Conservation (phyloP, 495 filamentous ascomycete species). For the Daldinia caldariorum region DNA sequence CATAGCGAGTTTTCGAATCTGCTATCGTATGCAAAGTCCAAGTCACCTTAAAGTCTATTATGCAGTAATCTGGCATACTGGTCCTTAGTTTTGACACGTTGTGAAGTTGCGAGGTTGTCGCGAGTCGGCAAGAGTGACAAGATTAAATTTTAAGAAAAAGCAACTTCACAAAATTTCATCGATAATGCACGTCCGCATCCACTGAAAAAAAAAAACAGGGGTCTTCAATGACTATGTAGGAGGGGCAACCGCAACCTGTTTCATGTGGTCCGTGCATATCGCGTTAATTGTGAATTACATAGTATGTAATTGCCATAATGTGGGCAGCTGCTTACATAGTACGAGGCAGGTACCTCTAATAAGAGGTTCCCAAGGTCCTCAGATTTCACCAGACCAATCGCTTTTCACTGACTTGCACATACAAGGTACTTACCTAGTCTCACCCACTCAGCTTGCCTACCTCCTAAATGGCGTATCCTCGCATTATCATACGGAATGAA, state of each 20-base stretch:
- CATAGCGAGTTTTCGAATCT: constrained; percentile 28
- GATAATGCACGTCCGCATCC: constrained; percentile 12
- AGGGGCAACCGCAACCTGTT: constrained; percentile 20
- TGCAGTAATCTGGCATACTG: constrained; percentile 36
- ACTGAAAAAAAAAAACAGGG: constrained; percentile 31
- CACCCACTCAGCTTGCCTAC: background rate
- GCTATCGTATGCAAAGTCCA: constrained; percentile 14
- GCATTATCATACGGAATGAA: background rate
- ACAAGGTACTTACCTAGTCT: background rate
- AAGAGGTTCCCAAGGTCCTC: no score
- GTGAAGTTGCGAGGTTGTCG: constrained; percentile 8
- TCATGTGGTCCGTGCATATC: constrained; percentile 17
- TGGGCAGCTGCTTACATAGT: no score
- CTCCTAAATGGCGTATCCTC: background rate
- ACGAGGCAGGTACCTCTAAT: no score
- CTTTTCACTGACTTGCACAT: background rate
- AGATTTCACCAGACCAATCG: constrained; percentile 3
- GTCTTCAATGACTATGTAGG: constrained; percentile 7
- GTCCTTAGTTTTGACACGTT: background rate
- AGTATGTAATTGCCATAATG: no score
- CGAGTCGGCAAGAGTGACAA: constrained; percentile 9
- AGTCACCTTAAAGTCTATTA: constrained; percentile 12
- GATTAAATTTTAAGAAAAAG: constrained; percentile 18
- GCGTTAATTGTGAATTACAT: background rate
- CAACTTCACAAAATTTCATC: constrained; percentile 25